Evolutionary conservation across 1,284 basidiomycete species (phyloP), one percentile per base, ranked within the genome.

Genomic region (Paramarasmius palmivorus): DNA sequence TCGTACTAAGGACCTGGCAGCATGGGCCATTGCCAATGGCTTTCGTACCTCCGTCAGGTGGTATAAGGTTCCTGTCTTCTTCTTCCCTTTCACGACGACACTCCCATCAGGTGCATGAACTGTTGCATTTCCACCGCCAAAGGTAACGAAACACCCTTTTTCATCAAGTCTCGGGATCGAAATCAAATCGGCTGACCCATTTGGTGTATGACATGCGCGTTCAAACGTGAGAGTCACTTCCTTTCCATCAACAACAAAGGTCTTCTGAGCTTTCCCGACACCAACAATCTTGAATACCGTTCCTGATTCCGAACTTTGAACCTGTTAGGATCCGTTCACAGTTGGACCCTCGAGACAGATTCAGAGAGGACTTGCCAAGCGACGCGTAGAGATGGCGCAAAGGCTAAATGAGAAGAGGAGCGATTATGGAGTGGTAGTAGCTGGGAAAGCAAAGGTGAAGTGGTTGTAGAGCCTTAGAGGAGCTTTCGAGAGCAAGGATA

Each of bases 231-330:
- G 2, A 3, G 19, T 20, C 1, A 50, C 20, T 22, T 19, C 29
- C n/a, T 23, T 36, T 4, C 38, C 29, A 17, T 32, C 32, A 17
- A 40, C 20, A 20, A 49, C 19, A 0, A 29, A n/a, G 2, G 22
- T 17, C 22, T 55, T 55, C 15, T 14, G 10, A 9, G 41, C 54
- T 9, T 10, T 26, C 8, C 54, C 54, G 14, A 4, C 7, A 10
- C 54, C 54, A 2, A 51, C 25, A 0, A 55, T 46, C 6, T 35
- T 26, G n/a, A 55, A 34, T 12, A 7, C 2, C n/a, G 54, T 55
- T 2, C 14, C 17, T 36, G 22, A n/a, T 29, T 51, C 41, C 1
- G 49, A 52, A 4, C 36, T 37, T 17, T 37, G 36, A 4, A 14
- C 36, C 36, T 2, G n/a, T n/a, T n/a, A n/a, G n/a, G n/a, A n/a